These are phyloP conservation scores for Streptanthus diversifolius DNA, from an alignment of 345 rosid genomes.

Conservation along the genomic window DNA sequence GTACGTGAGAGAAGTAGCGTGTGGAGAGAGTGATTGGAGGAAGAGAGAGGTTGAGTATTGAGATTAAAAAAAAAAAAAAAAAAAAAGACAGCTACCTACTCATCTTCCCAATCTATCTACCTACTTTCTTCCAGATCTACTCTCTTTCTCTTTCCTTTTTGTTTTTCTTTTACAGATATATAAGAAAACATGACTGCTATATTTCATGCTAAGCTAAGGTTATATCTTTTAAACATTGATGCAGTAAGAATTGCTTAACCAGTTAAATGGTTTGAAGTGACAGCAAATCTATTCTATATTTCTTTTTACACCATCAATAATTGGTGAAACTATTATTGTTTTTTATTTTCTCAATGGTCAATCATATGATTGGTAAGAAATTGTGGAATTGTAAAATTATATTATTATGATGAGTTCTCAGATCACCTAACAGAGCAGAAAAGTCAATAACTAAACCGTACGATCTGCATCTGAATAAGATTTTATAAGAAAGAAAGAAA, in stretches of 20 bases:
- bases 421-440: neutral
- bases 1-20: conserved; percentile 29
- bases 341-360: neutral
- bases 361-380: neutral
- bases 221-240: neutral
- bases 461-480: conserved; percentile 15
- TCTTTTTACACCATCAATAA: too few species aligned
- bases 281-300: neutral
- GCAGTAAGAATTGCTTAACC: neutral
- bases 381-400: neutral
- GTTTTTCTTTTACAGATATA: neutral
- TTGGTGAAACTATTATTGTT: too few species aligned
- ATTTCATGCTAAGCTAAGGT: neutral
- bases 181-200: neutral
- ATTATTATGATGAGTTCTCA: neutral
- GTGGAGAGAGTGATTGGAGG: conserved; percentile 33
- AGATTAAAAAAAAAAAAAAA: too few species aligned
- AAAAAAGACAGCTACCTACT: conserved; percentile 39
- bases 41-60: conserved; percentile 32
- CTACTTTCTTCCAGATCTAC: conserved; percentile 37
- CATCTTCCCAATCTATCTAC: conserved; percentile 37
- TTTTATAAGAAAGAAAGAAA: neutral
- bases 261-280: neutral
- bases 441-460: conserved; percentile 34
- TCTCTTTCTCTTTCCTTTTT: neutral